Evolutionary conservation across 78 protist genomes (phyloP), one percentile per base, ranked within the genome.

Genomic region (Dictyostelium intermedium): DNA sequence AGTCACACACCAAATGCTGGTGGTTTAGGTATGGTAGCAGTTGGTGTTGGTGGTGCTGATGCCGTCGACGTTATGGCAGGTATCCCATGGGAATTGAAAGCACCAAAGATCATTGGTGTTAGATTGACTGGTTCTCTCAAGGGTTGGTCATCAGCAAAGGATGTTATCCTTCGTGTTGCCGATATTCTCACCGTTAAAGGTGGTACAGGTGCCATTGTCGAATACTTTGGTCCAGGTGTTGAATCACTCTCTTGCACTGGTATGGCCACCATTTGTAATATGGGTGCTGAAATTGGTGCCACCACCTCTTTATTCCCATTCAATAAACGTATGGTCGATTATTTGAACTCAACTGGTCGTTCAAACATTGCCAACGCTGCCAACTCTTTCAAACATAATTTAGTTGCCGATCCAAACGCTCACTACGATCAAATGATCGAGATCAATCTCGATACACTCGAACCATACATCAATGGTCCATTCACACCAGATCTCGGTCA

Each of bases 261-360:
- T 50, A 96, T 96, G 98, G 99, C 97, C 79, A 98, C 99, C 91
- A 98, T 98, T 96, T 97, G 98, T 95, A 98, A 98, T 96, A 98
- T 98, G 99, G 99, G 99, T 69, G 99, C 99, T 43, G 99, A 98
- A 84, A 97, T 98, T 41, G 99, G 99, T 4, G 99, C 99, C 30
- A 98, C 99, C 79, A 97, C 98, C n/a, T 98, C 99, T 10, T 56
- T 98, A 23, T 98, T 98, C 99, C 99, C 99, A 82, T 98, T 61
- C 98, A 98, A 83, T 89, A n/a, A 84, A 37, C 77, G 98, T 79
- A 96, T 96, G 99, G 85, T 39, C 53, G 91, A 70, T 35, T 98
- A 97, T 91, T 97, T 98, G 73, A 43, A 81, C n/a, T 69, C 98
- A 34, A 98, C 99, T n/a, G 95, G 91, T 35, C 95, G 99, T 50